Evolutionary conservation across 495 filamentous ascomycete genomes (phyloP).

Genomic region (Aspergillus affinis): DNA sequence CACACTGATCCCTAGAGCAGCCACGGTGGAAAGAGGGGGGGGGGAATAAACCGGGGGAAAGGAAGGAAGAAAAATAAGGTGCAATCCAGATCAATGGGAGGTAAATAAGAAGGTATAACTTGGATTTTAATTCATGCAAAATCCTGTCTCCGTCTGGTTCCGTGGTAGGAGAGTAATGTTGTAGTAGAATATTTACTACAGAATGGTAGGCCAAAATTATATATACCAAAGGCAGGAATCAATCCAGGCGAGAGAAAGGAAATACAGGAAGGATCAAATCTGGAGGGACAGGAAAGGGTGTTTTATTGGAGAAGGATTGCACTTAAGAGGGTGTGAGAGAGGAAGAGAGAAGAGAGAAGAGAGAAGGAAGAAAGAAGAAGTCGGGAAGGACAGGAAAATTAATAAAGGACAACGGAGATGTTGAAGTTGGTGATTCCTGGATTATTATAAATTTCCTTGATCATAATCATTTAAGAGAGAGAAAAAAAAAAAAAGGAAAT

Average conservation of each 20-base stretch:
- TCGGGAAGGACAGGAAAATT: background rate
- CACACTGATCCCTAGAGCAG: slow-evolving; percentile 44
- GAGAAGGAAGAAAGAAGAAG: background rate
- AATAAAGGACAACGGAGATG: background rate
- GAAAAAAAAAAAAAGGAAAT: slow-evolving; percentile 4
- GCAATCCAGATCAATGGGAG: background rate
- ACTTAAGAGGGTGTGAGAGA: background rate
- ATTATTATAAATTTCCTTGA: background rate
- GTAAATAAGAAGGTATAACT: background rate
- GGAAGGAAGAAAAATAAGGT: slow-evolving; percentile 3
- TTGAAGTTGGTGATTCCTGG: background rate
- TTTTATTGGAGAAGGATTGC: background rate
- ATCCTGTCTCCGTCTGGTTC: background rate
- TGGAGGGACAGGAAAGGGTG: background rate
- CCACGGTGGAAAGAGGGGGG: slow-evolving; percentile 34
- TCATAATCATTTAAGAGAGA: background rate
- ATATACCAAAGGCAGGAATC: background rate
- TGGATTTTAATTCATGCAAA: background rate
- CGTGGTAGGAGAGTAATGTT: background rate
- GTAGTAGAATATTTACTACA: background rate
- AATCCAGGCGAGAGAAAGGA: background rate
- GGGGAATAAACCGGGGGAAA: slow-evolving; percentile 1
- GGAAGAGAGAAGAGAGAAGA: background rate
- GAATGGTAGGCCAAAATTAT: background rate
- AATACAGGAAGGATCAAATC: background rate